Conservation (phyloP, 75 land plant genomes). For the Pseudotsuga menziesii region DNA sequence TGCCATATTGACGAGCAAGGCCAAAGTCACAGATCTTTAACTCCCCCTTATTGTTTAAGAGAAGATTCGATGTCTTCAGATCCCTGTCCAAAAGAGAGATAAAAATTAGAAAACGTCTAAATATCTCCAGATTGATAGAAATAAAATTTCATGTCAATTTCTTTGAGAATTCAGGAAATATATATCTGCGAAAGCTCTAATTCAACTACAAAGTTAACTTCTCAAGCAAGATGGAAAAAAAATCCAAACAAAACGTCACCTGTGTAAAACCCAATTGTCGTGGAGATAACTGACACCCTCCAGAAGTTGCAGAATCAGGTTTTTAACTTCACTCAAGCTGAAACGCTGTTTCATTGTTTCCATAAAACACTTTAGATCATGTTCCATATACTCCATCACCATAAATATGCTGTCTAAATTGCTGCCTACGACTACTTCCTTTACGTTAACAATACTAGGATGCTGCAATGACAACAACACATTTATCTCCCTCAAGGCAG, state of each 20-base stretch:
- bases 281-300: slow-evolving; percentile 28
- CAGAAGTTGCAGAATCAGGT: slow-evolving; percentile 31
- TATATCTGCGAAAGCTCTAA: no score
- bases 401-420: slow-evolving; percentile 27
- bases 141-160: background rate
- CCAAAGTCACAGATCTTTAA: slow-evolving; percentile 36
- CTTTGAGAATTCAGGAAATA: no score
- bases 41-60: slow-evolving; percentile 27
- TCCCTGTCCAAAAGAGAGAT: slow-evolving; percentile 18
- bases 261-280: slow-evolving; percentile 39
- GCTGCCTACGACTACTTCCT: slow-evolving; percentile 30
- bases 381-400: slow-evolving; percentile 46
- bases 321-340: slow-evolving; percentile 27
- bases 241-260: background rate
- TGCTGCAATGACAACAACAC: slow-evolving; percentile 27
- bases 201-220: background rate
- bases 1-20: slow-evolving; percentile 38
- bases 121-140: background rate
- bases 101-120: background rate
- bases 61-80: slow-evolving; percentile 35
- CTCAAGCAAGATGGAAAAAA: no score
- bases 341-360: slow-evolving; percentile 35
- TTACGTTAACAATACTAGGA: slow-evolving; percentile 31
- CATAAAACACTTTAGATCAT: slow-evolving; percentile 31
- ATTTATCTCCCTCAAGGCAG: slow-evolving; percentile 33